phyloP scores from a whole-genome alignment of 768 basidiomycete species.

The Pleurotus pulmonarius region DNA sequence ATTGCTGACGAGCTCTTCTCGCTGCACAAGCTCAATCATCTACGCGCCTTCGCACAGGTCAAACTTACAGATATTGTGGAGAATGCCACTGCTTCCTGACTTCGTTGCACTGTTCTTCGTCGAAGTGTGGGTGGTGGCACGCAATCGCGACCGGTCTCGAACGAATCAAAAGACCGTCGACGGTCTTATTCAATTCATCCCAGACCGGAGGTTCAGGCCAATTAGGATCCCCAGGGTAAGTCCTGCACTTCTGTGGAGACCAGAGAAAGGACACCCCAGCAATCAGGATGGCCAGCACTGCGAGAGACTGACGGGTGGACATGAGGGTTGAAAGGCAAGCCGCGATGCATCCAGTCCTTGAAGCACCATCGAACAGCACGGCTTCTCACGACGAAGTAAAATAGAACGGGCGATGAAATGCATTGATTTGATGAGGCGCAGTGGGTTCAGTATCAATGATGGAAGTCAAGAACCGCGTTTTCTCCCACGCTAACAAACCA shows the following conservation, averaged over 20 bases:
- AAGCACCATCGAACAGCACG: no score
- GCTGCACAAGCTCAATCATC: neutral
- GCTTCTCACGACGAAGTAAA: no score
- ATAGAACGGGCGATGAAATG: no score
- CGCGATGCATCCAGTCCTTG: no score
- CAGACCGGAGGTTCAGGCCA: neutral
- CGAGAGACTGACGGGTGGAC: neutral
- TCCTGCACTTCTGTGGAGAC: neutral
- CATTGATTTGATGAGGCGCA: no score
- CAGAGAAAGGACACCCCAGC: neutral
- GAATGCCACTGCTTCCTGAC: neutral
- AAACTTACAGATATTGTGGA: neutral
- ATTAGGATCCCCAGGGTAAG: neutral
- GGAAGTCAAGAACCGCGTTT: no score
- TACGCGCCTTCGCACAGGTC: neutral
- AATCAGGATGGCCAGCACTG: neutral
- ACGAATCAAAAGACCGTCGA: neutral
- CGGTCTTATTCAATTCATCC: neutral
- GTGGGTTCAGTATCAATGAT: no score
- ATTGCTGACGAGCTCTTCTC: neutral
- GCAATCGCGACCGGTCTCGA: neutral
- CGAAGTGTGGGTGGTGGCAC: neutral
- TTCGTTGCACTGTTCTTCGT: neutral
- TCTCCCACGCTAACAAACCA: neutral
- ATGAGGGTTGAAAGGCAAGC: neutral